Evolutionary conservation across 2,329 filamentous ascomycete genomes (phyloP).

Genomic region (Verticillium longisporum): DNA sequence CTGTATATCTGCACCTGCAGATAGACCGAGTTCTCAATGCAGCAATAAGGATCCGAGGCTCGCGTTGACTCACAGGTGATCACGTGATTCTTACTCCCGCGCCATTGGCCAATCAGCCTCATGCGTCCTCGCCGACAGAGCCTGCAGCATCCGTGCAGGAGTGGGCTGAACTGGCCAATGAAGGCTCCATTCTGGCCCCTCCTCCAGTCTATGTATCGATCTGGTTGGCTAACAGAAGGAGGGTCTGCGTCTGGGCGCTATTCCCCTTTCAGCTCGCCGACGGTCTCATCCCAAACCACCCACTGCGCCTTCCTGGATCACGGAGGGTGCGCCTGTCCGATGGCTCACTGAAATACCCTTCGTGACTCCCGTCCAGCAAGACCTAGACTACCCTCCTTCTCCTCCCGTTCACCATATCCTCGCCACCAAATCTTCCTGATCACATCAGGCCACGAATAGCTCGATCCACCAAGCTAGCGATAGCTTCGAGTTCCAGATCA

Average conservation of each 20-base stretch:
- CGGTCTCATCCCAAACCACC: constrained; percentile 14
- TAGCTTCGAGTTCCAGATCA: neutral
- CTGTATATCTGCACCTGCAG: neutral
- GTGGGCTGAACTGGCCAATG: constrained; percentile 22
- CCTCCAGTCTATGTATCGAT: rapidly evolving
- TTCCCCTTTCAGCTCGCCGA: constrained; percentile 35
- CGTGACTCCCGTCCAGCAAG: constrained; percentile 13
- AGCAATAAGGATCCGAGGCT: constrained; percentile 6
- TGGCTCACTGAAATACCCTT: constrained; percentile 15
- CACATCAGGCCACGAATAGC: neutral
- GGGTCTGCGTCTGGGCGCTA: constrained; percentile 17
- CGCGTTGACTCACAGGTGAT: constrained; percentile 8
- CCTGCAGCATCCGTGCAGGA: constrained; percentile 17
- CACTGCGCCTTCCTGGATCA: constrained; percentile 12
- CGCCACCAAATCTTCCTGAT: neutral
- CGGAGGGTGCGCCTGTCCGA: constrained; percentile 3
- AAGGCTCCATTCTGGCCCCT: neutral
- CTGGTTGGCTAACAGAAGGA: constrained; percentile 20
- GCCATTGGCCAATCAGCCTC: constrained; percentile 24
- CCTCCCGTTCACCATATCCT: constrained; percentile 3
- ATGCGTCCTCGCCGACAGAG: constrained; percentile 25
- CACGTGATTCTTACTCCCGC: constrained; percentile 11
- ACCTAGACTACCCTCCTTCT: neutral
- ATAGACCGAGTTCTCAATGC: neutral
- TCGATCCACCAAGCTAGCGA: neutral